Base-by-base conservation (phyloP, 306 rosid genomes). In the Heteromeles arbutifolia region DNA sequence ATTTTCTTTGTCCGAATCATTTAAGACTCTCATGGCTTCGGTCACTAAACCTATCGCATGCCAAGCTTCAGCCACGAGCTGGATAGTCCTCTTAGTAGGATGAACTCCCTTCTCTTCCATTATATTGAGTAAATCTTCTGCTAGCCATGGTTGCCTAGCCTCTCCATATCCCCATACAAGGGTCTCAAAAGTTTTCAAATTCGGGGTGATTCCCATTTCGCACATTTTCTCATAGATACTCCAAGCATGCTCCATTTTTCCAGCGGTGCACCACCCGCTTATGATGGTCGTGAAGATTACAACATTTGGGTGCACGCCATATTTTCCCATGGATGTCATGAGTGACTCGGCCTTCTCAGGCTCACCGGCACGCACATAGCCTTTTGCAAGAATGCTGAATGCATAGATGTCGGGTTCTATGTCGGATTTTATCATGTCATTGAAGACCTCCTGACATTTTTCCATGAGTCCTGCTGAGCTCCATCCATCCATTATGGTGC, bases 401-500 rank as follows among this genome's bases (percentile, higher is more conserved):
- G 90, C 90, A 29, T 95, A 96, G 77, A 84, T 77, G 77, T 95
- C 98, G 18, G 98, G 96, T 70, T 92, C 98, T 68, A 90, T 87
- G 64, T 82, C 87, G 15, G 90, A 83, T 80, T 84, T 88, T 63
- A 88, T 83, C 97, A 95, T 95, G 84, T 92, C 93, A 45, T 89
- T 80, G 82, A 95, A 95, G 86, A 95, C 84, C 83, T 85, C 93
- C 85, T 80, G 89, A 48, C 97, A 88, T 70, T 92, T 92, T 69
- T 86, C 79, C 97, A 92, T 95, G 54, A 86, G 88, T 77, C 96
- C 97, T 2, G 87, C 88, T 54, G 97, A 92, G 87, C 96, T 89
- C 97, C 98, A 95, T 53, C 85, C 96, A 70, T 95, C 86, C 98
- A 95, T 92, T 78, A 95, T 90, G 77, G 96, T 91, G 90, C 98